Evolutionary conservation across 1,139 yeast genomes (phyloP).

Genomic region (Suhomyces guaymorum): DNA sequence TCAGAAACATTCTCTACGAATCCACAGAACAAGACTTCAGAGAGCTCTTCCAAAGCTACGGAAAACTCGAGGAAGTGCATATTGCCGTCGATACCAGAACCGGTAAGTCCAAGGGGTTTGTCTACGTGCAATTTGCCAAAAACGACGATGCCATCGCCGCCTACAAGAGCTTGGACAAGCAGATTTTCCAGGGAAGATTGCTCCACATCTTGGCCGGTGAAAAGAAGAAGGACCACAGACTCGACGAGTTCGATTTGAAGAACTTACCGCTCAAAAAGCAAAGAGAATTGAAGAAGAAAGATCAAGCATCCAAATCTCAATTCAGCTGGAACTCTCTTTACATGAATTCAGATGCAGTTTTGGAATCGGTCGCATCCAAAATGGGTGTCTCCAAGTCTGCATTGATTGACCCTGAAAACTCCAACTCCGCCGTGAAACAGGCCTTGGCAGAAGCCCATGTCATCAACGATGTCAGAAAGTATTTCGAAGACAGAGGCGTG

Average conservation of each 20-base stretch:
- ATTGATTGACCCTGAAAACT: conserved; percentile 81
- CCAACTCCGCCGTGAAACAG: conserved; percentile 93
- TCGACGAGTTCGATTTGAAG: conserved; percentile 88
- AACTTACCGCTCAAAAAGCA: conserved; percentile 92
- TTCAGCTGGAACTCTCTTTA: conserved; percentile 95
- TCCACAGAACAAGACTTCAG: conserved; percentile 80
- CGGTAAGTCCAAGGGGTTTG: conserved; percentile 91
- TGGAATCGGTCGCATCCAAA: conserved; percentile 83
- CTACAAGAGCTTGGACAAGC: conserved; percentile 72
- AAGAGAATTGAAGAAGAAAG: conserved; percentile 77
- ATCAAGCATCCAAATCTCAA: conserved; percentile 79
- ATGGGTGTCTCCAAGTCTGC: conserved; percentile 83
- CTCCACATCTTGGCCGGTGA: conserved; percentile 88
- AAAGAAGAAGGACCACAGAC: conserved; percentile 70
- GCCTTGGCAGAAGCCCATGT: conserved; percentile 98
- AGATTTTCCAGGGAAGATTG: conserved; percentile 91
- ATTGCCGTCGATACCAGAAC: conserved; percentile 89
- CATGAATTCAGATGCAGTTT: conserved; percentile 88
- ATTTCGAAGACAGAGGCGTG: conserved; percentile 81
- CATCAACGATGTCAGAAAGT: conserved; percentile 84
- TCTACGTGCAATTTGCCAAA: conserved; percentile 70
- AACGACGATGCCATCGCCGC: conserved; percentile 77
- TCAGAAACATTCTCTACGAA: conserved; percentile 81
- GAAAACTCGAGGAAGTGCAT: conserved; percentile 76
- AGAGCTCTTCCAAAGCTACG: conserved; percentile 56